Base-by-base conservation (phyloP, 2,329 filamentous ascomycete species). In the Alternaria viburni region DNA sequence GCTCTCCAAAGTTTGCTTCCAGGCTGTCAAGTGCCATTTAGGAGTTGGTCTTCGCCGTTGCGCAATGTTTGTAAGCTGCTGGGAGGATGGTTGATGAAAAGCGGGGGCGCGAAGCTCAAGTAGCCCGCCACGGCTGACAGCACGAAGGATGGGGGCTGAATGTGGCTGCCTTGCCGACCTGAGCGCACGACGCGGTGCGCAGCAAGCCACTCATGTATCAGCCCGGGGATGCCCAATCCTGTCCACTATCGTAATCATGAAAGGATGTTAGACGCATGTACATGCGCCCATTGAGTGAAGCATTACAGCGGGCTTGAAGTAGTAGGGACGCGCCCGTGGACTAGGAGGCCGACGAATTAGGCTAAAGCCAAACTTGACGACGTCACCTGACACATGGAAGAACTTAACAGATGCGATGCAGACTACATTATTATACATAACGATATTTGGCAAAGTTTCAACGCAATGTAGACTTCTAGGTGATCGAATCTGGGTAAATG, bases 221-320 rank as follows among this genome's bases (percentile, higher is more conserved):
- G 12, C 13, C 3, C 17, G 0, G 7, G 0, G 6, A 11, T 2
- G 15, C 7, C 1, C 8, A 5, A 10, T 4, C 7, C 17, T 12
- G 7, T 7, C 15, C 6, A 3, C 4, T 2, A 1, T 10, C 7
- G 4, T 3, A 3, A 0, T 11, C 2, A 11, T 21, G 0, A 50
- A 17, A 50, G n/a, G 6, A 15, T 13, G 12, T 17, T 30, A 3
- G 4, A 13, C 5, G 6, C 6, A 21, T 32, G n/a, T 10, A 5
- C 47, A 21, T 3, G 28, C 12, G 12, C 49, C 15, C 3, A 1
- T 51, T 13, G 17, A 6, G 1, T 15, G 15, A 5, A 12, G 6
- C 12, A 6, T 23, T 10, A 23, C 3, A 2, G 19, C 13, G 44
- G 3, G 28, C 28, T 1, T 51, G 0, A 51, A 23, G 6, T 41